Base-by-base conservation (phyloP, 257 asterid genomes). In the Scutellaria barbata region DNA sequence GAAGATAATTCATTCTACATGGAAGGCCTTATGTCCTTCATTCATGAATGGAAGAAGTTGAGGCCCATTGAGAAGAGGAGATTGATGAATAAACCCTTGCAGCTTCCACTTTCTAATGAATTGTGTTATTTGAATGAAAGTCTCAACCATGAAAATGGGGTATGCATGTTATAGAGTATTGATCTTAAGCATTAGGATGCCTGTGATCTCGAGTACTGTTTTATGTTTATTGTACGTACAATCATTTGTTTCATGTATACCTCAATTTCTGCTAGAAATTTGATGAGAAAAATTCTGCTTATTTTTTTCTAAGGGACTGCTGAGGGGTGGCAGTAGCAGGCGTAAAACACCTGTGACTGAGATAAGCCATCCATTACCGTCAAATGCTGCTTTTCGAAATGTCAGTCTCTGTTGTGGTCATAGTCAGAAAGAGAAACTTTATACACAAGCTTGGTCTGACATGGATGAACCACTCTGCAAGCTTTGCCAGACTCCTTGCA, bases 381-480 rank as follows among this genome's bases (percentile, higher is more conserved):
- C 90, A 72, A 84, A 89, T 68, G 99, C 96, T 59, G 54, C 82
- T 17, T 88, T 92, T 96, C 84, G 81, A 71, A 75, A 80, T 71
- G 89, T 91, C 72, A 68, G 67, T 77, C 92, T 94, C 50, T 66
- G 39, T 57, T 70, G 82, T 64, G 78, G 87, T 46, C 64, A 43
- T 66, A 77, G 84, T 74, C 90, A 85, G 68, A 88, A 86, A 74
- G 90, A 85, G 82, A 86, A 81, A 81, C 63, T 77, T 52, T 94
- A 89, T 78, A 61, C 79, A 13, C 99, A 94, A 80, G 99, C 96
- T 67, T 91, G 96, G 96, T 89, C 97, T 51, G 73, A 87, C 61
- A 63, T 72, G 80, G 86, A 89, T 51, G 96, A 89, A 85, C 99
- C 99, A 63, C 97, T 94, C 76, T 94, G 99, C 91, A 94, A 94